phyloP scores from a whole-genome alignment of 169 alveolate species.

The Theileria equi region DNA sequence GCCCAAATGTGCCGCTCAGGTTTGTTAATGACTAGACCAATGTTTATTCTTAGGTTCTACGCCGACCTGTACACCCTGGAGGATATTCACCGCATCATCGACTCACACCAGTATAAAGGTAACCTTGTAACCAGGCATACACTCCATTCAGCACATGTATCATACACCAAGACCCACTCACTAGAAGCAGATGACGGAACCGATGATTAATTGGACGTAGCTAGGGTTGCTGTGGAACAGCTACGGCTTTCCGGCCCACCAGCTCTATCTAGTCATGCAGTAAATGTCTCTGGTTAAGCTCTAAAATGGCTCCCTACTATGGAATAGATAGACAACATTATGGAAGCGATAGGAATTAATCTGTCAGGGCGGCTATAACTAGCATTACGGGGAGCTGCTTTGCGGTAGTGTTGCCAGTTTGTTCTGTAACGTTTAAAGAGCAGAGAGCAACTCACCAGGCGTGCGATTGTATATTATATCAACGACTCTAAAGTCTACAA shows the following conservation, averaged over 20 bases:
- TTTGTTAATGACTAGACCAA: background rate
- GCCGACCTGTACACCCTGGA: conserved; percentile 45
- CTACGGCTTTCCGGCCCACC: background rate
- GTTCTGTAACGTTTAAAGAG: background rate
- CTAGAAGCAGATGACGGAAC: conserved; percentile 19
- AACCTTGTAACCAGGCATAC: background rate
- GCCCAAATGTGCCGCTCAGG: conserved; percentile 46
- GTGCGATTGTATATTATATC: conserved; percentile 40
- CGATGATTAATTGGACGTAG: background rate
- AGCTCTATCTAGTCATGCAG: background rate
- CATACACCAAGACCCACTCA: conserved; percentile 15
- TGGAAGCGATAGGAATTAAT: background rate
- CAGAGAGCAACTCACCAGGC: conserved; percentile 10
- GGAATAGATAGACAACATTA: background rate
- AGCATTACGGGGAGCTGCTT: conserved; percentile 46
- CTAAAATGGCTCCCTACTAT: background rate
- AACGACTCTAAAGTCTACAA: conserved; percentile 15
- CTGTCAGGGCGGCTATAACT: conserved; percentile 11
- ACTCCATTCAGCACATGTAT: conserved; percentile 14
- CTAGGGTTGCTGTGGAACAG: background rate
- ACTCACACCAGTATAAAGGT: conserved; percentile 58
- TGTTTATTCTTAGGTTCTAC: conserved; percentile 21
- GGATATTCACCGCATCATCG: conserved; percentile 52
- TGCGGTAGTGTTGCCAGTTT: background rate
- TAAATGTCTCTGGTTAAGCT: background rate